Percentiles rank a stretch among this genome's conserved stretches.
Evolutionary conservation across 2,329 filamentous ascomycete genomes (phyloP).

Genomic region (Beauveria medogensis): DNA sequence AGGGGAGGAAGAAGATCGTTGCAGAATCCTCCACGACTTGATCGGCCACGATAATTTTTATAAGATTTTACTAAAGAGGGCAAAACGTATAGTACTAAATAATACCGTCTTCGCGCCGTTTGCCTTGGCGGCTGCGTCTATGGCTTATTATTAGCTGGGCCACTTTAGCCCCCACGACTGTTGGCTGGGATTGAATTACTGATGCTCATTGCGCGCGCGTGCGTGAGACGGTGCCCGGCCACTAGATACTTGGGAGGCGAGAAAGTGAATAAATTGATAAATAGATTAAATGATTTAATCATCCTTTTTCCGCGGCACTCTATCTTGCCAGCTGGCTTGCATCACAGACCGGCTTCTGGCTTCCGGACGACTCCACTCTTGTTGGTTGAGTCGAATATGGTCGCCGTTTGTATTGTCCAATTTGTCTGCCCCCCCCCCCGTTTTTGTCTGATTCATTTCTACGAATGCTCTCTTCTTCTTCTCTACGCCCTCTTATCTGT

Average conservation of each 20-base stretch:
- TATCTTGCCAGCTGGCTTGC: constrained; percentile 4
- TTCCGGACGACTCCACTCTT: constrained; percentile 1
- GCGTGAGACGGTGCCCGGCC: background rate
- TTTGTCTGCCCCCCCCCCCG: too few relatives aligned
- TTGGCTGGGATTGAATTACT: background rate
- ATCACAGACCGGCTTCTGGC: background rate
- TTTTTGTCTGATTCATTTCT: background rate
- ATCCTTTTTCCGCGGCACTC: background rate
- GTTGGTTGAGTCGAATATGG: constrained; percentile 3
- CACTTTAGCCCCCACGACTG: background rate
- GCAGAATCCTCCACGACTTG: too few relatives aligned
- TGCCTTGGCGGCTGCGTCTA: background rate
- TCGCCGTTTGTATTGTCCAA: background rate
- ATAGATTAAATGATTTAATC: too few relatives aligned
- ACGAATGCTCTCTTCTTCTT: background rate
- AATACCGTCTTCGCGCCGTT: background rate
- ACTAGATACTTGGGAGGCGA: too few relatives aligned
- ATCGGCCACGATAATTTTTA: too few relatives aligned
- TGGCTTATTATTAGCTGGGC: background rate
- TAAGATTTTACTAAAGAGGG: background rate
- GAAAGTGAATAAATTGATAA: background rate
- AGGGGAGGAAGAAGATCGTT: too few relatives aligned
- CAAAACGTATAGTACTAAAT: background rate
- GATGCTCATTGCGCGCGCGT: too few relatives aligned
- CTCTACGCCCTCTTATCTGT: background rate